Base-by-base conservation (phyloP, 257 asterid genomes). In the Verbena officinalis region DNA sequence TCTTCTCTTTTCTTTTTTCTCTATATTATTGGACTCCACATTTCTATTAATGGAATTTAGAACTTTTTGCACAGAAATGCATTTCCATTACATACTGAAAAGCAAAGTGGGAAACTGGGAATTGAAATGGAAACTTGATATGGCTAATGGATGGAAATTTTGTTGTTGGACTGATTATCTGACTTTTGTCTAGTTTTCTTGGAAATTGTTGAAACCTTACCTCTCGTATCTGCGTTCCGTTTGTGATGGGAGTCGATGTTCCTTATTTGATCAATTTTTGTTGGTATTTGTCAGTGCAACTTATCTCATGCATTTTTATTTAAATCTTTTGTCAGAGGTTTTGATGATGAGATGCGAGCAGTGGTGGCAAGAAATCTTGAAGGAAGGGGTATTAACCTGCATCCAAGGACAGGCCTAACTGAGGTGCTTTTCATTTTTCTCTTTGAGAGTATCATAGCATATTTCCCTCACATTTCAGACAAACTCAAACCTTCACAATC, bases 261-360 rank as follows among this genome's bases (percentile, higher is more conserved):
- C 13, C 27, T 7, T 27, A 64, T 72, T 42, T 58, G 11, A 44
- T 13, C 50, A 30, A 9, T 19, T 27, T 34, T 44, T 55, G 46
- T 60, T 23, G 10, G 38, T 59, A 69, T 50, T 21, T 53, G 16
- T 59, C 27, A 14, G 23, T 58, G 27, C 49, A 55, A 27, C 42
- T 38, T 20, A 56, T 49, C 67, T 50, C 59, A 36, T 40, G 50
- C 34, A 44, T 55, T 34, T 61, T 44, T 60, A 42, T 48, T 12
- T 36, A 21, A 38, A 40, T 73, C 59, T 43, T 58, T 31, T 73
- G 57, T 46, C 96, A 94, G 99, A 78, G 99, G 99, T 62, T 94
- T 94, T 74, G 99, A 94, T 72, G 92, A 86, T 21, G 99, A 94
- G 73, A 88, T 94, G 96, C 88, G 99, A 71, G 83, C 90, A 40